Evolutionary conservation across 139 green algal species (phyloP).

Genomic region (Haematococcus sp.): DNA sequence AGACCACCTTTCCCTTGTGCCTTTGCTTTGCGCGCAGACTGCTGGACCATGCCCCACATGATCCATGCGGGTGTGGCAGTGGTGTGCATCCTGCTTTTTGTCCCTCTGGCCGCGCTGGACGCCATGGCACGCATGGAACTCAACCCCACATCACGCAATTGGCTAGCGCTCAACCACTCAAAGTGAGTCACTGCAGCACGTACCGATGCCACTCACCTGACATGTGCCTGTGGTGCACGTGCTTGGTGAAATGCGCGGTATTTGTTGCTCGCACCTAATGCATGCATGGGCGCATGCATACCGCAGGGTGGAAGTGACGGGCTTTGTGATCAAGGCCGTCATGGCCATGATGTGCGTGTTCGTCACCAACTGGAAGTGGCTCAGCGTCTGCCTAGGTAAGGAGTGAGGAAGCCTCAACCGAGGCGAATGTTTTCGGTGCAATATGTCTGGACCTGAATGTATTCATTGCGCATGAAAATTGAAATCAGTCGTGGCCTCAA

Average conservation of each 20-base stretch:
- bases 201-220: too few relatives aligned
- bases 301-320: not conserved
- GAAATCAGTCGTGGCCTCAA: too few relatives aligned
- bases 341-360: not conserved
- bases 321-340: not conserved
- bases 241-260: too few relatives aligned
- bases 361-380: not conserved
- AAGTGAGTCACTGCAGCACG: not conserved
- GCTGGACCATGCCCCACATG: constrained; percentile 8
- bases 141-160: not conserved
- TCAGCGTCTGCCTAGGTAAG: not conserved
- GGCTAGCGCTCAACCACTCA: too few relatives aligned
- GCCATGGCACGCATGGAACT: not conserved
- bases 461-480: too few relatives aligned
- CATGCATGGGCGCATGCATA: too few relatives aligned
- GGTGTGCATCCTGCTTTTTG: not conserved
- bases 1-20: too few relatives aligned
- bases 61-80: not conserved
- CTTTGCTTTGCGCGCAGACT: not conserved
- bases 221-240: too few relatives aligned
- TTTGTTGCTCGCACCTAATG: too few relatives aligned
- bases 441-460: too few relatives aligned
- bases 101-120: not conserved
- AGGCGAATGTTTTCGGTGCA: too few relatives aligned
- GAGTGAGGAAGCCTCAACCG: too few relatives aligned